Conservation (phyloP, 768 basidiomycete genomes). For the Boletellus emodensis region DNA sequence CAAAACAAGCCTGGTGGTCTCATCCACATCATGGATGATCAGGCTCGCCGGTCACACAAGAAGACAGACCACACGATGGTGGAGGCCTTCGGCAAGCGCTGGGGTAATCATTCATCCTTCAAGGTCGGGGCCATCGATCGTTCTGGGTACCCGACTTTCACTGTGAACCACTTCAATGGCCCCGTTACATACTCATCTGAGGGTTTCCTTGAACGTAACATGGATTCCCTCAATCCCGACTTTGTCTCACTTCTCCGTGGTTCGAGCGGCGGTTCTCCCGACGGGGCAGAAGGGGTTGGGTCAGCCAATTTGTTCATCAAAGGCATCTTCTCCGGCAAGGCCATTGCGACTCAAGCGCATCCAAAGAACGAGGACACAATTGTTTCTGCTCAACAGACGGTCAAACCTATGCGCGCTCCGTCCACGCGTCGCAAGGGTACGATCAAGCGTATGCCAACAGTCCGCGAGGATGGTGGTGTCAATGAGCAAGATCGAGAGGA, state of each 20-base stretch:
- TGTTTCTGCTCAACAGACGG: conserved; percentile 87
- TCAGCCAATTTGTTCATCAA: conserved; percentile 91
- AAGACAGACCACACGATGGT: conserved; percentile 95
- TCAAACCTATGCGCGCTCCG: conserved; percentile 92
- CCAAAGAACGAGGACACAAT: conserved; percentile 94
- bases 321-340: conserved; percentile 81
- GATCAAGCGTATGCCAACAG: conserved; percentile 46
- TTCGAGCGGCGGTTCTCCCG: conserved; percentile 28
- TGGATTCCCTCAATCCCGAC: conserved; percentile 88
- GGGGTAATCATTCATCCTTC: conserved; percentile 92
- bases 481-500: conserved; percentile 51
- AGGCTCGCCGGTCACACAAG: conserved; percentile 78
- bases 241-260: conserved; percentile 89
- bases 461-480: conserved; percentile 28
- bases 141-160: conserved; percentile 81
- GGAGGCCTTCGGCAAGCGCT: conserved; percentile 89
- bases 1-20: conserved; percentile 87
- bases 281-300: conserved; percentile 64
- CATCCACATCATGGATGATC: conserved; percentile 97
- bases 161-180: conserved; percentile 87
- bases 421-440: conserved; percentile 82
- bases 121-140: conserved; percentile 74
- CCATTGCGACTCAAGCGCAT: conserved; percentile 89
- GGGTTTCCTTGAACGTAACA: conserved; percentile 82
- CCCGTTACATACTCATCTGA: conserved; percentile 91